A percentile compares a stretch with the other conserved stretches of the same genome.
These are phyloP conservation scores for Diplotaxis tenuifolia DNA, from an alignment of 345 rosid species.

Conservation along the genomic window DNA sequence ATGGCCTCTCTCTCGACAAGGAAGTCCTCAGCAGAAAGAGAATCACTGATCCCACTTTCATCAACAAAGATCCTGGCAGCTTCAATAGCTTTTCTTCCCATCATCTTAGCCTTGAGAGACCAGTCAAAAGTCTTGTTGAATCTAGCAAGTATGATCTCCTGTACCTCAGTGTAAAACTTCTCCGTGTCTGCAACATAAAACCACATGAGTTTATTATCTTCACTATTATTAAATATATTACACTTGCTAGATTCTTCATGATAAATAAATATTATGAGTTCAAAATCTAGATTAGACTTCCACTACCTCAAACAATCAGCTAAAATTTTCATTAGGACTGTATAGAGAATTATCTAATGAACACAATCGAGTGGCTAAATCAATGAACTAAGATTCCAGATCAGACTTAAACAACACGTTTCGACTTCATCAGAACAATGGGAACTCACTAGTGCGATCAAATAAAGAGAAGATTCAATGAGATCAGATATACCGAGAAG, in stretches of 20 bases:
- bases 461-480: not conserved
- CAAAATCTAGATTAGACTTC: not conserved
- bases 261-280: too few relatives aligned
- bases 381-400: not conserved
- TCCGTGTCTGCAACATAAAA: slow-evolving; percentile 68
- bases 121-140: slow-evolving; percentile 85
- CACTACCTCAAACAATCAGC: not conserved
- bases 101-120: slow-evolving; percentile 96
- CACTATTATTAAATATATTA: too few relatives aligned
- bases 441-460: not conserved
- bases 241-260: too few relatives aligned
- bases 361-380: not conserved
- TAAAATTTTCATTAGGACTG: not conserved
- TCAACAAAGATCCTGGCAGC: slow-evolving; percentile 80
- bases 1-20: slow-evolving; percentile 77
- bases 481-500: slow-evolving; percentile 56
- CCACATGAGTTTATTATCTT: not conserved
- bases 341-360: not conserved
- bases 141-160: slow-evolving; percentile 79
- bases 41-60: slow-evolving; percentile 75
- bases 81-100: slow-evolving; percentile 92
- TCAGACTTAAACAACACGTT: not conserved
- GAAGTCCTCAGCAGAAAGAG: slow-evolving; percentile 83
- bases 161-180: slow-evolving; percentile 94
- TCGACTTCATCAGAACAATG: not conserved